Evolutionary conservation across 1,284 basidiomycete species (phyloP), one percentile per base, ranked within the genome.

Genomic region (Ustilago loliicola): DNA sequence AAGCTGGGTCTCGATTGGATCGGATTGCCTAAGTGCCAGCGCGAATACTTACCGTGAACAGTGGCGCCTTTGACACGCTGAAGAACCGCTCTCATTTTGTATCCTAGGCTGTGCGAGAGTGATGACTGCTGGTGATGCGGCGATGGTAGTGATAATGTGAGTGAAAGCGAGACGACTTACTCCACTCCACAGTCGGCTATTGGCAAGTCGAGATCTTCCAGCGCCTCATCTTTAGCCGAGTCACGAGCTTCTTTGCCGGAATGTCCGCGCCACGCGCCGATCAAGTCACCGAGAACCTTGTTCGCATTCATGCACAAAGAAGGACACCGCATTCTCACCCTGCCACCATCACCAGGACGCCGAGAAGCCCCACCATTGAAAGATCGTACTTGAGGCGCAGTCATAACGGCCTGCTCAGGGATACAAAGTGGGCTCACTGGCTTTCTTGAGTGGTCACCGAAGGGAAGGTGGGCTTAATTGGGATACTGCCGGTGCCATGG

Each of bases 61-160:
- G 81, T 79, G 11, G 83, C 83, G 38, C 82, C 78, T 58, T 80
- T 83, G 53, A 85, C 83, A 25, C 83, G 80, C 66, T 85, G 83
- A n/a, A 85, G 66, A 4, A 85, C 82, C 1, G 82, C 83, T 38
- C 82, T 61, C 83, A 85, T 83, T 17, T 45, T 61, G 36, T 42
- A 15, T 52, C 38, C 21, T 13, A 32, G 13, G 11, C 21, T 3
- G 8, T 25, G 47, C 27, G 2, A 10, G 1, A 47, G 17, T n/a
- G 45, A 17, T 19, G 5, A 21, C 34, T n/a, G 29, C 4, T 19
- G 19, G 40, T 67, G 59, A 21, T 19, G 30, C 8, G 36, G 36
- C 11, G 29, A 7, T 59, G 57, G 45, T 32, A 30, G n/a, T 50
- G 27, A n/a, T 50, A 1, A 50, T 50, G 25, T 25, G 17, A 50